Evolutionary conservation across 345 rosid species (phyloP), one percentile per base, ranked within the genome.

Genomic region (Salix viminalis): DNA sequence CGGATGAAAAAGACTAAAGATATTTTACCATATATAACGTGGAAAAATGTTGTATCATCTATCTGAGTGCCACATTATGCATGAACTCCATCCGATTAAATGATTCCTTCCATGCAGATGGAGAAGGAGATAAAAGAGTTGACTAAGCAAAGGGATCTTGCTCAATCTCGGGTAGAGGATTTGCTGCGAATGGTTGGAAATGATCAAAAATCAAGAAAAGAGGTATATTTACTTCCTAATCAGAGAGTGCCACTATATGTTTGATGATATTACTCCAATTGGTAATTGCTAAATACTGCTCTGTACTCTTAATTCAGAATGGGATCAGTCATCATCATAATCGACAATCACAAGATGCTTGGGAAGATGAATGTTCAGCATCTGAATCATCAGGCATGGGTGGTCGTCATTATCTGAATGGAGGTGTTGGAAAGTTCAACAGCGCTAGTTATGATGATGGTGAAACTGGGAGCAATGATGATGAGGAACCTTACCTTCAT

Each of bases 141-240:
- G 84, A 90, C 88, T 28, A 89, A 85, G 87, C 97, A 92, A 79
- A 88, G 96, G 75, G 95, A 96, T 90, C 90, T 86, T 82, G 94
- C 96, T 82, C 91, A 90, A 79, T 89, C 94, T 74, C 90, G 91
- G 48, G 83, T 92, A 61, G 84, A 92, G 81, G 94, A 96, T 84
- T 84, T 93, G 81, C 90, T 91, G 76, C 82, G 61, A 80, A 79
- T 88, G 90, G 84, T 93, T 77, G 89, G 82, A 67, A 82, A 84
- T 75, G 90, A 86, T 73, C 88, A 84, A 87, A 82, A 82, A 75
- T 82, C 91, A 13, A 86, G 84, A 88, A 86, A 84, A 84, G 65
- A 70, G 85, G 92, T 90, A 77, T 60, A n/a, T 58, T 54, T 75
- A 18, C 70, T 75, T 8, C 24, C 62, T 58, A 3, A 58, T 23